phyloP scores from a whole-genome alignment of 345 rosid genomes.

The Melastoma malabathricum region DNA sequence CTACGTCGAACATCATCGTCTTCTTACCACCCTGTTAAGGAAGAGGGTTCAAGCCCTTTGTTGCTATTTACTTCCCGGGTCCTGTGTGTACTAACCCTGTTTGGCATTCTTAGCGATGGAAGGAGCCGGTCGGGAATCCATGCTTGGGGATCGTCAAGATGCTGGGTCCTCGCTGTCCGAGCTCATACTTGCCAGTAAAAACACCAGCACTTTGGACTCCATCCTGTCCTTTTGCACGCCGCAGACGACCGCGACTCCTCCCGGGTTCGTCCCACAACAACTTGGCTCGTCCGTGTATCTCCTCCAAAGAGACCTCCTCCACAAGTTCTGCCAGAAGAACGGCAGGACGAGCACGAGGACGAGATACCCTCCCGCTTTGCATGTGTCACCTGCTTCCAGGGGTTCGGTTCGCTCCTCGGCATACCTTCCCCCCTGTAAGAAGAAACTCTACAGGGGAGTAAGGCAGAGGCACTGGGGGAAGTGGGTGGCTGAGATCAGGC shows the following conservation, averaged over 20 bases:
- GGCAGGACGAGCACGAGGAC: neutral
- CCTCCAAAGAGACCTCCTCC: conserved; percentile 67
- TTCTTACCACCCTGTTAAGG: no score
- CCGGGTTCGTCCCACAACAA: conserved; percentile 21
- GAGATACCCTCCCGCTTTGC: conserved; percentile 2
- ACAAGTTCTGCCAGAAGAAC: conserved; percentile 46
- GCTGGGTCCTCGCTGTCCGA: conserved; percentile 57
- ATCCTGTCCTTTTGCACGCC: conserved; percentile 57
- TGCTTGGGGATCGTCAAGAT: conserved; percentile 1
- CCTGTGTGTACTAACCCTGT: no score
- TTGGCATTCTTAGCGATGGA: no score
- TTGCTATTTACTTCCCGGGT: no score
- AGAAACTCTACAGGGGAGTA: conserved; percentile 92
- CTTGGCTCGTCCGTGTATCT: conserved; percentile 80
- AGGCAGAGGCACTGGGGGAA: conserved; percentile 99
- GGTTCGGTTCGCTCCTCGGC: conserved; percentile 16
- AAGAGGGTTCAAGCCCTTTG: no score
- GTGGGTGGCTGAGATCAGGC: conserved; percentile 97
- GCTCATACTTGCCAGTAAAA: conserved; percentile 61
- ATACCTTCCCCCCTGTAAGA: conserved; percentile 25
- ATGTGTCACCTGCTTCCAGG: conserved; percentile 8
- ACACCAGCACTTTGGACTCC: conserved; percentile 59
- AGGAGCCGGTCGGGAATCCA: no score
- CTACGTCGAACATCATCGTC: no score
- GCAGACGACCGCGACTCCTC: conserved; percentile 5